Base-by-base conservation (phyloP, 169 alveolate species). In the Cryptosporidium sp. region DNA sequence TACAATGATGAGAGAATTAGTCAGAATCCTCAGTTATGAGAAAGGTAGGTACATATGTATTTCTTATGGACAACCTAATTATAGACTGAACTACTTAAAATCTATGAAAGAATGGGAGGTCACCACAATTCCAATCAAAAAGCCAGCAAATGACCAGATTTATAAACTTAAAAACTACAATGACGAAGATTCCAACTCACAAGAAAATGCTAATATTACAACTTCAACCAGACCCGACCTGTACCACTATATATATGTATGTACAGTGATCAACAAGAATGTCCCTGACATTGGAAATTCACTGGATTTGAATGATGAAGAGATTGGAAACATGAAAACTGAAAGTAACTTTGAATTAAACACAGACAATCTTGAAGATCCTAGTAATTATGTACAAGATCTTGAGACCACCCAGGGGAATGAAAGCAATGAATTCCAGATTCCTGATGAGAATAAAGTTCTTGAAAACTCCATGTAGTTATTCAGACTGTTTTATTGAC, bases 61-160 rank as follows among this genome's bases (percentile, higher is more conserved):
- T 39, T 94, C 97, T 33, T 96, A 96, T 91, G 98, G 98, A 8
- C 94, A 94, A 35, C 98, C 97, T n/a, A 96, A 93, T 51, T 93
- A 93, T 85, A 93, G 98, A 74, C 84, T 93, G 69, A 93, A 91
- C 55, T 95, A 95, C 87, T 92, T 96, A 23, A 80, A 65, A 62
- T 43, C 80, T 29, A 80, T 80, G 50, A 80, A 59, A 16, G 75
- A 80, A 29, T 80, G 89, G 89, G 89, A 80, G 4, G 68, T 80
- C 9, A 65, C 55, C 41, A 52, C 65, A 8, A 62, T 80, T 62
- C 75, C 89, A 29, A 65, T 80, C 14, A 80, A 80, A 41, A 80
- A 80, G 35, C 89, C 89, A 0, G 75, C 68, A 50, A 62, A 41
- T 62, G 75, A 65, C 68, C 73, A 80, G 16, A 65, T 80, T 31